These are phyloP conservation scores for Yamadazyma dushanensis DNA, from an alignment of 1,139 yeast species.

Conservation along the genomic window DNA sequence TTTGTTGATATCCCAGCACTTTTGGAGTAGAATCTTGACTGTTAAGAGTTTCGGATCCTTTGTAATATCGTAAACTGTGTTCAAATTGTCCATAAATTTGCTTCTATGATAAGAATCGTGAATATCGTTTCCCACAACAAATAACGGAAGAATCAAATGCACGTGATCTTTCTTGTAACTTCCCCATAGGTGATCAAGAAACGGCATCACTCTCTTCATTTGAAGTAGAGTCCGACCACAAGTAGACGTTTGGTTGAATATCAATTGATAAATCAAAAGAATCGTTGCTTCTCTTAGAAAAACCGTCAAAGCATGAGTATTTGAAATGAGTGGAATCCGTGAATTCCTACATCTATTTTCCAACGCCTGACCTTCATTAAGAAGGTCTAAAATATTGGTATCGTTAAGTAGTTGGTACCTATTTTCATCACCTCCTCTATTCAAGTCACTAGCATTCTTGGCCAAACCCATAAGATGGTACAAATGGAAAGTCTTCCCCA, in stretches of 20 bases:
- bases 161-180: background rate
- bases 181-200: background rate
- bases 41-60: background rate
- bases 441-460: background rate
- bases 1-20: background rate
- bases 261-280: constrained; percentile 1
- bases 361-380: background rate
- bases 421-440: background rate
- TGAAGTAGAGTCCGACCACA: constrained; percentile 3
- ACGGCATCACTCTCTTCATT: background rate
- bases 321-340: too few species aligned
- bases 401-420: constrained; percentile 1
- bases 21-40: background rate
- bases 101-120: background rate
- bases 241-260: background rate
- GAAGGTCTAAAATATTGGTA: background rate
- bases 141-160: background rate
- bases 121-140: constrained; percentile 1
- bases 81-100: background rate
- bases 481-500: background rate
- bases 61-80: background rate
- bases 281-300: constrained; percentile 1
- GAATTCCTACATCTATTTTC: background rate
- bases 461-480: constrained; percentile 2
- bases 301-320: too few species aligned